Evolutionary conservation across 169 alveolate species (phyloP), one percentile per base, ranked within the genome.

Genomic region (Cryptosporidium canis): DNA sequence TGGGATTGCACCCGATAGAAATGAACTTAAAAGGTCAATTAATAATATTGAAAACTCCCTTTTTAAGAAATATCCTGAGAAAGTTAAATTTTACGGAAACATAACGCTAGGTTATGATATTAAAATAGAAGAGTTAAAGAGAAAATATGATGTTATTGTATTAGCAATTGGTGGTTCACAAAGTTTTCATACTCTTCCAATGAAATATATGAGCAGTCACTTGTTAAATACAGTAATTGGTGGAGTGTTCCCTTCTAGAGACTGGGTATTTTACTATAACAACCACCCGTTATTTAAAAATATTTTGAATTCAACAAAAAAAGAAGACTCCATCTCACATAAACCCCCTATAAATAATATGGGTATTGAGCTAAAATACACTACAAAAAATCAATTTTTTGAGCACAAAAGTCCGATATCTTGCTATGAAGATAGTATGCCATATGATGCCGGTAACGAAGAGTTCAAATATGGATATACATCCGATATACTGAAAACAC

Each of bases 161-260:
- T 31, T 77, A 7, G 87, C 87, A 21, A 39, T 77, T 33, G 87
- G 87, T 11, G 87, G 87, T 7, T 37, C 45, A 6, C 87, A 77
- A 63, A 61, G 64, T 55, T 77, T 58, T 21, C 47, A 58, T 44
- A 41, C 87, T 29, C 61, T 66, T 27, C 24, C 47, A 41, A 33
- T 55, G 33, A 77, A 58, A 39, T 35, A 41, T 39, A 31, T 58
- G 33, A 53, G 37, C 29, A 61, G 61, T 14, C n/a, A 77, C 3
- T 27, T 56, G 41, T 16, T 16, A 35, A 77, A 55, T 63, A 41
- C 29, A n/a, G 27, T 41, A 31, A 39, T 77, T 27, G 87, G 87
- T 21, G 87, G 87, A 1, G 66, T 77, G 21, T 77, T 77, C 61
- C 70, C 87, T 27, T 55, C 87, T 1, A 77, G 87, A 43, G 87